phyloP scores from a whole-genome alignment of 2,329 filamentous ascomycete genomes.

The Colletotrichum agaves region DNA sequence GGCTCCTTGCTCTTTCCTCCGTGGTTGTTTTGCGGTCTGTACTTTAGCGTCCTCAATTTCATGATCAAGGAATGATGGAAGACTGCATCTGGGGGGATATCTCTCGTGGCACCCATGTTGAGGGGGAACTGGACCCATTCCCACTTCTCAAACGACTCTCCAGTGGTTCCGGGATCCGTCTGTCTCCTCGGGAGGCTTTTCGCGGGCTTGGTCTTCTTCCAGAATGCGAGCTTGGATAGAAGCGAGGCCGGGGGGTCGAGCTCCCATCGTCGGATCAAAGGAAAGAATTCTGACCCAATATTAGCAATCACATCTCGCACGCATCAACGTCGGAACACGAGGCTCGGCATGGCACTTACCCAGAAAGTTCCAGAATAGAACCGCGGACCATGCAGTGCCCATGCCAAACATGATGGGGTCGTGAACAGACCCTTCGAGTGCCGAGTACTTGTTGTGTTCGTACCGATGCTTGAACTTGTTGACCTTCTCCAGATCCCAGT shows the following conservation, averaged over 20 bases:
- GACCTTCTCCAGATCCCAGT: constrained; percentile 45
- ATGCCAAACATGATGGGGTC: constrained; percentile 51
- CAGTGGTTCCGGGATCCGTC: neutral
- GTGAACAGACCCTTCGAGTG: constrained; percentile 48
- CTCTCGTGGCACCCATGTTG: constrained; percentile 49
- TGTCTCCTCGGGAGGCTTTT: neutral
- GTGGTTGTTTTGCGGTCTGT: constrained; percentile 49
- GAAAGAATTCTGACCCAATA: constrained; percentile 30
- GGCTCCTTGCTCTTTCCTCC: constrained; percentile 26
- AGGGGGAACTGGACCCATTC: constrained; percentile 50
- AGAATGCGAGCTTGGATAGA: neutral
- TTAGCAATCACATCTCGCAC: constrained; percentile 45
- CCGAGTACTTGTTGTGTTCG: constrained; percentile 41
- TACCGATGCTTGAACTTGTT: constrained; percentile 43
- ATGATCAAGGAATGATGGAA: constrained; percentile 50
- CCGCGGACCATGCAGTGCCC: constrained; percentile 50
- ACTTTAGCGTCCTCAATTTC: constrained; percentile 43
- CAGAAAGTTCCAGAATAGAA: constrained; percentile 55
- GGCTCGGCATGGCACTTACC: constrained; percentile 46
- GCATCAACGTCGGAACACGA: neutral
- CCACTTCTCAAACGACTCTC: constrained; percentile 40
- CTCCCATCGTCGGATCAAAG: constrained; percentile 54
- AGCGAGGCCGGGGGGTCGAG: constrained; percentile 42
- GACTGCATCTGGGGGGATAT: constrained; percentile 52
- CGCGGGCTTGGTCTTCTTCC: neutral